A percentile compares a stretch with the other conserved stretches of the same genome.
Conservation (phyloP, 768 basidiomycete genomes). For the Kwoniella pini region DNA sequence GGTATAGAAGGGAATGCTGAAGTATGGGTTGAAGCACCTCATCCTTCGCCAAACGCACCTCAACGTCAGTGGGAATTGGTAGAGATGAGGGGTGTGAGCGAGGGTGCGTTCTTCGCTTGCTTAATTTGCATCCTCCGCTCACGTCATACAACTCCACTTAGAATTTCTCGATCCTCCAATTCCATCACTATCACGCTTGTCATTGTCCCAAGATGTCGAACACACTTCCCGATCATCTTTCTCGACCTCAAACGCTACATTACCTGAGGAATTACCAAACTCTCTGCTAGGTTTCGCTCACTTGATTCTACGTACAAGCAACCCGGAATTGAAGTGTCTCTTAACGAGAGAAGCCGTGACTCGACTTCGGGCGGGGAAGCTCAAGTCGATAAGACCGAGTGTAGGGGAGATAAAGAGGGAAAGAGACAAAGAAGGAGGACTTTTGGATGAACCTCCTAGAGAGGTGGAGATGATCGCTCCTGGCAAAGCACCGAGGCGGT, state of each 20-base stretch:
- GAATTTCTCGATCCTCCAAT: conserved; percentile 70
- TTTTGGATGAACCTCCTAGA: conserved; percentile 63
- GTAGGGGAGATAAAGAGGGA: conserved; percentile 54
- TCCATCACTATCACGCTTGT: conserved; percentile 27
- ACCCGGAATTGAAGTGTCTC: conserved; percentile 66
- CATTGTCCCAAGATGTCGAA: conserved; percentile 14
- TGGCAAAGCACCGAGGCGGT: conserved; percentile 61
- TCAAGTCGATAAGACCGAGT: conserved; percentile 64
- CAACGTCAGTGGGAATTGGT: conserved; percentile 39
- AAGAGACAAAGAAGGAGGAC: conserved; percentile 28
- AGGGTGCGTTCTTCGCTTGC: conserved; percentile 25
- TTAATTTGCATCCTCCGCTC: not conserved
- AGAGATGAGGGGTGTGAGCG: conserved; percentile 44
- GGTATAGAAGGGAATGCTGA: conserved; percentile 24
- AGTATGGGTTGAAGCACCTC: conserved; percentile 38
- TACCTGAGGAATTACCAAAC: conserved; percentile 57
- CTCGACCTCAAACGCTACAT: not conserved
- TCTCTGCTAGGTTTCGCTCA: conserved; percentile 78
- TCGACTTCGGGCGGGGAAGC: conserved; percentile 68
- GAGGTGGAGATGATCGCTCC: conserved; percentile 64
- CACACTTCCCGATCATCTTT: conserved; percentile 27
- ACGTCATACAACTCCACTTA: conserved; percentile 41
- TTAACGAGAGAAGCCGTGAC: conserved; percentile 67
- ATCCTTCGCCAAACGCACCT: conserved; percentile 1
- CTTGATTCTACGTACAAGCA: conserved; percentile 71